These are phyloP conservation scores for Penicillium simplicissimum DNA, from an alignment of 495 filamentous ascomycete genomes.

Conservation along the genomic window DNA sequence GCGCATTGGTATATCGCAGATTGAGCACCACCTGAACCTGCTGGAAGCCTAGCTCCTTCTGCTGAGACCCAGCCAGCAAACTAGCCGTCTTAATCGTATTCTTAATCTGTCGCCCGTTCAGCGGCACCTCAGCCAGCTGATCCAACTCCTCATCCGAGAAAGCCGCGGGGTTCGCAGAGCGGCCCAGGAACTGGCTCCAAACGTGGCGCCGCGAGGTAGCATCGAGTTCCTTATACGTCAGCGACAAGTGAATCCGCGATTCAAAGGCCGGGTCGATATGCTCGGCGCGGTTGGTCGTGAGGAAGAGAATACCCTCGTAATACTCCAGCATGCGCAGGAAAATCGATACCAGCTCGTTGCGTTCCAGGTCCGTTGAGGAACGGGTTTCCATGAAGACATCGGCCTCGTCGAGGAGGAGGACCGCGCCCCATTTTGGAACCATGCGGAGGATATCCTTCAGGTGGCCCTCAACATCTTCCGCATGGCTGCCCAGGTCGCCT, in stretches of 20 bases:
- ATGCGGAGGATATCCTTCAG: conserved; percentile 54
- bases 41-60: conserved; percentile 14
- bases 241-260: conserved; percentile 51
- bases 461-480: conserved; percentile 49
- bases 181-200: conserved; percentile 32
- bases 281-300: conserved; percentile 55
- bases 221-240: conserved; percentile 49
- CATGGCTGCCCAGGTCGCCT: conserved; percentile 55
- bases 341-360: conserved; percentile 50
- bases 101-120: conserved; percentile 50
- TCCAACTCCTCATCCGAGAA: conserved; percentile 36
- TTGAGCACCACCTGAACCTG: conserved; percentile 24
- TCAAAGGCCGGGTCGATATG: conserved; percentile 54
- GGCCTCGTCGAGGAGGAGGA: conserved; percentile 49
- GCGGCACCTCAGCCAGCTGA: conserved; percentile 15
- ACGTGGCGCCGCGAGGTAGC: conserved; percentile 27
- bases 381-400: conserved; percentile 49
- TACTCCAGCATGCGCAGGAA: conserved; percentile 56
- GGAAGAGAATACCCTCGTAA: conserved; percentile 61
- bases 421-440: conserved; percentile 46
- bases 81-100: conserved; percentile 51
- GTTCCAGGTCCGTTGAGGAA: conserved; percentile 31
- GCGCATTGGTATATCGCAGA: conserved; percentile 12
- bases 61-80: conserved; percentile 28
- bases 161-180: conserved; percentile 12